A percentile compares a stretch with the other conserved stretches of the same genome.
Evolutionary conservation across 306 rosid species (phyloP).

Genomic region (Trifolium dubium): DNA sequence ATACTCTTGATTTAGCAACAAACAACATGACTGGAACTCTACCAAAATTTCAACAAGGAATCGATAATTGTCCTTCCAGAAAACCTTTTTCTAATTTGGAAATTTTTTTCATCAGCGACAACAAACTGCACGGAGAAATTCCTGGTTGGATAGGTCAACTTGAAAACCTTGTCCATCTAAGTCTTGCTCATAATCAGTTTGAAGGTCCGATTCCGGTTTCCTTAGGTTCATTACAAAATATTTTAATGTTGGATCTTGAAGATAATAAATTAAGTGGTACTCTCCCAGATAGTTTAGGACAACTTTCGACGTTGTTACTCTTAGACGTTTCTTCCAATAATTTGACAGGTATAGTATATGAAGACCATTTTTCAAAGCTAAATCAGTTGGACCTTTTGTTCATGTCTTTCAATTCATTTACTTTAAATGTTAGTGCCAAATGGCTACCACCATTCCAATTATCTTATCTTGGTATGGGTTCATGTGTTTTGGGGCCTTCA

Average conservation of each 20-base stretch:
- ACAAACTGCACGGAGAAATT: neutral
- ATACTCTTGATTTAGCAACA: neutral
- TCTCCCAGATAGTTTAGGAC: neutral
- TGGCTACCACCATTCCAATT: constrained; percentile 2
- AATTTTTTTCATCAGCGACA: neutral
- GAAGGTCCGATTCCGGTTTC: constrained; percentile 7
- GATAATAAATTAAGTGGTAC: neutral
- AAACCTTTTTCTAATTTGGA: neutral
- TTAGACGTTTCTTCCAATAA: neutral
- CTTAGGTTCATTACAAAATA: neutral
- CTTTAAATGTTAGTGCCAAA: neutral
- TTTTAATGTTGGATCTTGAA: neutral
- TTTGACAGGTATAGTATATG: neutral
- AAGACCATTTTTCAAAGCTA: neutral
- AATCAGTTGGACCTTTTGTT: neutral
- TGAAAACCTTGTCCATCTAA: neutral
- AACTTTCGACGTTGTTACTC: neutral
- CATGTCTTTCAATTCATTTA: neutral
- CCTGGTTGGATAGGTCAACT: neutral
- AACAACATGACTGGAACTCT: constrained; percentile 14
- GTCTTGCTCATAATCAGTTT: neutral
- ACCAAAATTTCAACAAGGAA: neutral
- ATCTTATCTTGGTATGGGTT: neutral
- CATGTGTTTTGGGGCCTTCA: constrained; percentile 1
- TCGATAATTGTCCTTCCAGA: neutral